Evolutionary conservation across 2,329 filamentous ascomycete species (phyloP), one percentile per base, ranked within the genome.

Genomic region (Fusarium sp.): DNA sequence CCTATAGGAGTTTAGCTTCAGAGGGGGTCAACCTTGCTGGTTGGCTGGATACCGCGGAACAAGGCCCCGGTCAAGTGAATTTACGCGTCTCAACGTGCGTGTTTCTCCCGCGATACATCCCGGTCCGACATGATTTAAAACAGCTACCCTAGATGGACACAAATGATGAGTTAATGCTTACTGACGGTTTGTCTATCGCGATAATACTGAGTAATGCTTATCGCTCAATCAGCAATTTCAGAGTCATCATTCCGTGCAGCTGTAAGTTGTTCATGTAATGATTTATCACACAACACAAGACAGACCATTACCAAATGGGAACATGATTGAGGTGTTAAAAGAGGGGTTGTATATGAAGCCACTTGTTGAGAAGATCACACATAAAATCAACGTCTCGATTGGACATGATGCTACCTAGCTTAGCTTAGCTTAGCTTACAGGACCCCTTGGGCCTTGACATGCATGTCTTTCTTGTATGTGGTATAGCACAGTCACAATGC

Each of bases 21-120:
- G 14, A 33, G 15, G 3, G 3, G 3, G 3, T 13, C 10, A 21
- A 21, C 29, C 29, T 39, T 37, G 52, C 18, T 64, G 63, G 62
- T 42, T 42, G 35, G 47, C 29, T 62, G 40, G 21, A 25, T 18
- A 52, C 29, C 29, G 29, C 42, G 42, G 42, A 43, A 33, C 8
- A 40, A 35, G 35, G 14, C 15, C 39, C 45, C 20, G 27, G 29
- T 23, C 18, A 21, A 13, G 14, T 6, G n/a, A n/a, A n/a, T n/a
- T 18, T 51, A 60, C 59, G 58, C 56, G 58, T 66, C 11, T 13
- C 35, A 20, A 66, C 51, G 59, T 59, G 63, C 51, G 59, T 59
- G 63, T 58, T 17, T 31, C 27, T 67, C 51, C 47, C 46, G 33
- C 29, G 20, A 64, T 48, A 18, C 47, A 21, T 23, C 48, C 46